A percentile compares a stretch with the other conserved stretches of the same genome.
These are phyloP conservation scores for Spathaspora sp. DNA, from an alignment of 1,139 yeast genomes.

Conservation along the genomic window DNA sequence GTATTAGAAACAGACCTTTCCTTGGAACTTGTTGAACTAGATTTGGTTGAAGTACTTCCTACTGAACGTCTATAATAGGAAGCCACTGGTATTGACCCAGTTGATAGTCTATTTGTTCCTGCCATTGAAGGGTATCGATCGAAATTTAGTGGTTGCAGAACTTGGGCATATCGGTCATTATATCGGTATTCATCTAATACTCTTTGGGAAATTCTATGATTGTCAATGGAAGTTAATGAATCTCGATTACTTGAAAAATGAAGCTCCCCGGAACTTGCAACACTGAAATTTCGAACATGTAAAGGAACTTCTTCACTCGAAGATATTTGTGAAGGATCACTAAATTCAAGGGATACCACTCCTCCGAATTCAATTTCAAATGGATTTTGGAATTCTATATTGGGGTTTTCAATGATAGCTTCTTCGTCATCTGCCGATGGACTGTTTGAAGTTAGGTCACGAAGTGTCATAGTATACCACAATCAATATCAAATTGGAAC, in stretches of 20 bases:
- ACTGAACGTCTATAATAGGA: neutral
- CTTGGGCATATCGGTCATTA: neutral
- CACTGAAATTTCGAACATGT: neutral
- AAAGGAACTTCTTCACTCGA: neutral
- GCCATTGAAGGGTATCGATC: conserved; percentile 4
- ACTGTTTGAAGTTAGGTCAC: conserved; percentile 3
- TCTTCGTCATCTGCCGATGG: neutral
- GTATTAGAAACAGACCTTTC: neutral
- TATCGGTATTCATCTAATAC: neutral
- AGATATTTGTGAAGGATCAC: neutral
- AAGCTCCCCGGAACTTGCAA: neutral
- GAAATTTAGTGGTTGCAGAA: neutral
- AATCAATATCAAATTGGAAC: neutral
- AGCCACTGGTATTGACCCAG: neutral
- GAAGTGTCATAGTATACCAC: neutral
- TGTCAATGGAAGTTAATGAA: neutral
- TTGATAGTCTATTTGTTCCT: conserved; percentile 24
- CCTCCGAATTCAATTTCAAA: neutral
- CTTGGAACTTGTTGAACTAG: neutral
- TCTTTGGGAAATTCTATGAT: neutral
- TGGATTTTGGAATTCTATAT: neutral
- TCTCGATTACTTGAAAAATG: neutral
- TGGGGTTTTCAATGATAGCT: neutral
- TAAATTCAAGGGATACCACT: neutral
- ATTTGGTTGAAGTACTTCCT: neutral